Evolutionary conservation across 2,329 filamentous ascomycete genomes (phyloP).

Genomic region (Ophiobolus disseminans): DNA sequence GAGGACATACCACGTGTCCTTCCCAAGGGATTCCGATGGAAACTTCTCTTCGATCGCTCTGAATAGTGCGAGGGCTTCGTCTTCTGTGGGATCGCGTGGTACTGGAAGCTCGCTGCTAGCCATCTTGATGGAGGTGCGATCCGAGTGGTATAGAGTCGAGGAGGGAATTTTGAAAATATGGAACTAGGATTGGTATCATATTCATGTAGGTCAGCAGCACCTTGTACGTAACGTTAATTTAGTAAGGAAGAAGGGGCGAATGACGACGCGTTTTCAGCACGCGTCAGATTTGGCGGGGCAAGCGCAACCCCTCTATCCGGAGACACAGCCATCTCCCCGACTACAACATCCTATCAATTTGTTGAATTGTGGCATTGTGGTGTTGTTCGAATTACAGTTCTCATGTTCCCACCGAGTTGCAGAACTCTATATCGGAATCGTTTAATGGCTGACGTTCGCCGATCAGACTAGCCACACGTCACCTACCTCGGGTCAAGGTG

Average conservation of each 20-base stretch:
- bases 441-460: too few species aligned
- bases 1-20: conserved; percentile 57
- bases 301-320: conserved; percentile 7
- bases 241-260: neutral
- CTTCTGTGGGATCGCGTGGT: conserved; percentile 42
- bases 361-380: too few species aligned
- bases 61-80: conserved; percentile 53
- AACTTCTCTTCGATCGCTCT: conserved; percentile 53
- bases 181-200: too few species aligned
- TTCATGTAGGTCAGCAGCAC: too few species aligned
- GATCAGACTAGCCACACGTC: too few species aligned
- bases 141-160: too few species aligned
- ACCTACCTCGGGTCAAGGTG: too few species aligned
- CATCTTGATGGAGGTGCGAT: conserved; percentile 23
- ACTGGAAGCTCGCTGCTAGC: conserved; percentile 17
- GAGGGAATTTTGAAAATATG: too few species aligned
- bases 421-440: too few species aligned
- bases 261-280: neutral
- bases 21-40: conserved; percentile 51
- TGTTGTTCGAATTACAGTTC: too few species aligned
- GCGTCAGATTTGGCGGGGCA: conserved; percentile 16
- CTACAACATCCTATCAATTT: neutral
- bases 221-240: too few species aligned
- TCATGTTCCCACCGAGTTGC: too few species aligned
- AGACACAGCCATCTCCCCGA: conserved; percentile 15